Evolutionary conservation across 192 early-diverging fungal species (phyloP), one percentile per base, ranked within the genome.

Genomic region (Umbelopsis ramanniana): DNA sequence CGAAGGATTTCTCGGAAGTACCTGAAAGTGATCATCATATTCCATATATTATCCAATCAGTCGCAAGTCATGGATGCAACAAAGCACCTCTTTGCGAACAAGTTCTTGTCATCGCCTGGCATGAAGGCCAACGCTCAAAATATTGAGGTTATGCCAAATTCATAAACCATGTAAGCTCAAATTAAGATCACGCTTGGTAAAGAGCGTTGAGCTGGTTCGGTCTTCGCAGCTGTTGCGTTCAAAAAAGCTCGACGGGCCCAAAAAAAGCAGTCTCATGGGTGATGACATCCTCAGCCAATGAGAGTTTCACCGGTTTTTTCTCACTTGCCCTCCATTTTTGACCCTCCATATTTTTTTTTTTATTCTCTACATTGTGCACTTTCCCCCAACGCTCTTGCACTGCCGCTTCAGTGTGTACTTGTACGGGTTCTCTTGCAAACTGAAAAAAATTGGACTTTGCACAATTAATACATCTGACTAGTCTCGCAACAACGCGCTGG

Each of bases 401-500:
- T n/a, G 40, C 40, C 40, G 40, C 40, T 15, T 29, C 48, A 37
- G 57, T 38, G 57, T 63, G 26, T 29, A 63, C 57, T 63, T 63
- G 11, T 63, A 33, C 57, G 33, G 26, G 57, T 63, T 14, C 57
- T 29, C 15, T 63, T 3, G 7, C 12, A 5, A 63, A 22, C 26
- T 63, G 57, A 37, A 37, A 22, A 29, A 2, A 37, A 12, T 37
- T 37, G 12, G 26, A 38, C 26, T 35, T 19, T 37, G 29, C 15
- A 29, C 17, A 37, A 15, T 54, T 54, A 54, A 26, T 24, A 26
- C 26, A 26, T 35, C 29, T 29, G 24, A 63, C 57, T 29, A 29
- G 19, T 63, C 57, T 63, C 57, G 57, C 29, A 63, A 63, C 57
- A 63, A 63, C 57, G 57, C 57, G 57, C 57, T 37, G 57, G 57